These are phyloP conservation scores for Huntiella decipiens DNA, from an alignment of 2,329 filamentous ascomycete genomes.

Conservation along the genomic window DNA sequence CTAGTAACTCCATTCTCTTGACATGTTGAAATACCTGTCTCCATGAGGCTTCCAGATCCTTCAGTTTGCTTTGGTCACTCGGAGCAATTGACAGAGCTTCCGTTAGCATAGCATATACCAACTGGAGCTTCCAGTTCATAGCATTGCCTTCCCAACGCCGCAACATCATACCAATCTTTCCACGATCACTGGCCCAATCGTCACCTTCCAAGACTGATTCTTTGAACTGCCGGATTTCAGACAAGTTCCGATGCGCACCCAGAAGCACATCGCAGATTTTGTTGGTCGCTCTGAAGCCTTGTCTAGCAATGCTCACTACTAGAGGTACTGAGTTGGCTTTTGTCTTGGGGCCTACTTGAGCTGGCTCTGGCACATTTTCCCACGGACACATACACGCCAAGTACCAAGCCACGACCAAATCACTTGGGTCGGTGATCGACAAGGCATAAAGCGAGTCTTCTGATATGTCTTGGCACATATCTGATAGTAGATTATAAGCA, in stretches of 20 bases:
- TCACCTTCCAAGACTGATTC: slow-evolving; percentile 28
- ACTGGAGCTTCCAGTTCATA: slow-evolving; percentile 51
- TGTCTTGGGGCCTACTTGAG: slow-evolving; percentile 27
- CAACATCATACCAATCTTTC: slow-evolving; percentile 55
- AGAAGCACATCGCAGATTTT: slow-evolving; percentile 51
- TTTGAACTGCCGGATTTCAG: slow-evolving; percentile 45
- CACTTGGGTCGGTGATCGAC: slow-evolving; percentile 44
- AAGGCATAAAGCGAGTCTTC: slow-evolving; percentile 30
- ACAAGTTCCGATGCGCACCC: slow-evolving; percentile 41
- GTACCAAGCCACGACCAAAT: slow-evolving; percentile 57
- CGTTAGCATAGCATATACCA: slow-evolving; percentile 46
- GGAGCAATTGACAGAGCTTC: slow-evolving; percentile 28
- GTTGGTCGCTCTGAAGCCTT: slow-evolving; percentile 65
- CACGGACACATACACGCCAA: slow-evolving; percentile 60
- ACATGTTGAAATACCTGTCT: slow-evolving; percentile 28
- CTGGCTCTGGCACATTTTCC: slow-evolving; percentile 29
- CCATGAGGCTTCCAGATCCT: slow-evolving; percentile 11
- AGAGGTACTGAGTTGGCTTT: slow-evolving; percentile 26
- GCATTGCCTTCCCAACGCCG: slow-evolving; percentile 45
- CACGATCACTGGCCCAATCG: slow-evolving; percentile 31
- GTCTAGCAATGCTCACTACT: slow-evolving; percentile 45
- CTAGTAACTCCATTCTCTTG: slow-evolving; percentile 32
- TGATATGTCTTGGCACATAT: slow-evolving; percentile 25
- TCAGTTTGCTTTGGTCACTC: slow-evolving; percentile 19
- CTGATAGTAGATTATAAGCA: slow-evolving; percentile 44